Percentiles rank a stretch among this genome's conserved stretches.
phyloP scores from a whole-genome alignment of 345 rosid species.

The Arabidopsis suecica region DNA sequence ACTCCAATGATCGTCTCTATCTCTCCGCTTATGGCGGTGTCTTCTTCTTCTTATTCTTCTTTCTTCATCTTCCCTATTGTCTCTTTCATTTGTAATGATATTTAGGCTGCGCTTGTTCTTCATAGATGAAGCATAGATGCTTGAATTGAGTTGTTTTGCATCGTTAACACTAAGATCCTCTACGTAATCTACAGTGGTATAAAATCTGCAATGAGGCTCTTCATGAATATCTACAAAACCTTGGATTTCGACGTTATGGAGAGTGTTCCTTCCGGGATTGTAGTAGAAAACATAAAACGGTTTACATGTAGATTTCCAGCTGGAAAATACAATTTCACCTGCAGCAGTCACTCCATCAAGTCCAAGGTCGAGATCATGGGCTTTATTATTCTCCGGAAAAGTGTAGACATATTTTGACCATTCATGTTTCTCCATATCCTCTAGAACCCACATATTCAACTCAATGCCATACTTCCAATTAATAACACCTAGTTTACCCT shows the following conservation, averaged over 20 bases:
- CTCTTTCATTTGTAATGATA: no score
- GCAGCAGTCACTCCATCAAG: not conserved
- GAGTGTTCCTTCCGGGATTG: not conserved
- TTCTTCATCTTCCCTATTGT: no score
- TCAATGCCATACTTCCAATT: not conserved
- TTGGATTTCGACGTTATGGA: not conserved
- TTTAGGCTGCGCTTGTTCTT: no score
- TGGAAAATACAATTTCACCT: not conserved
- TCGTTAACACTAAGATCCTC: not conserved
- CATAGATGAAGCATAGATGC: no score
- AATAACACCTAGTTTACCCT: not conserved
- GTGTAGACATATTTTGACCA: not conserved
- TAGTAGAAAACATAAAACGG: not conserved
- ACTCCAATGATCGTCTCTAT: no score
- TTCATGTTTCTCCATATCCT: not conserved
- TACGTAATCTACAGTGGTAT: not conserved
- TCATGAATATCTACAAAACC: not conserved
- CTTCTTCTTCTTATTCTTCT: no score
- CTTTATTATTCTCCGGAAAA: not conserved
- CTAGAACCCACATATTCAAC: not conserved
- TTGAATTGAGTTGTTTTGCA: no score
- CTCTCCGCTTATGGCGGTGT: no score
- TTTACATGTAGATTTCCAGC: fast-evolving
- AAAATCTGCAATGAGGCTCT: not conserved
- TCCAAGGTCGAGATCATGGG: not conserved